These are phyloP conservation scores for Macrolepiota fuliginosa DNA, from an alignment of 768 basidiomycete species.

Conservation along the genomic window DNA sequence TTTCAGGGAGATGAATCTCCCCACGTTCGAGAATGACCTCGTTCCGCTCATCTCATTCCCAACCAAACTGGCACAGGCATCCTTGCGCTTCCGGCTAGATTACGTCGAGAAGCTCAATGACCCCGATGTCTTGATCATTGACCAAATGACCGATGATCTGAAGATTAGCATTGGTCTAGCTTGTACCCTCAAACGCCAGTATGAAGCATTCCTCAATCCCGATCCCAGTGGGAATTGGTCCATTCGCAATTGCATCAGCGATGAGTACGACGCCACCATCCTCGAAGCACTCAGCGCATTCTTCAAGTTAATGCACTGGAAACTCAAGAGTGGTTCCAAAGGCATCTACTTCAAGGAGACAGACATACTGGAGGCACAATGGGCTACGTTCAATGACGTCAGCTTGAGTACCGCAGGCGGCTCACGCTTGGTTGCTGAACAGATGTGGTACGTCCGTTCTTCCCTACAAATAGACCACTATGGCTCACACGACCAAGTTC, in stretches of 20 bases:
- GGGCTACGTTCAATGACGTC: constrained; percentile 92
- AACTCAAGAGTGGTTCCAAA: constrained; percentile 88
- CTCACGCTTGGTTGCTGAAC: constrained; percentile 89
- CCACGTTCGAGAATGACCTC: constrained; percentile 85
- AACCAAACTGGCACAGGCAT: constrained; percentile 89
- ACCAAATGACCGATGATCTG: constrained; percentile 92
- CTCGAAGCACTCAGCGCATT: constrained; percentile 85
- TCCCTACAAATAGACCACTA: neutral
- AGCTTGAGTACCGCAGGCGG: constrained; percentile 86
- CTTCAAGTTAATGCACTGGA: constrained; percentile 94
- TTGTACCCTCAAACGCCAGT: constrained; percentile 93
- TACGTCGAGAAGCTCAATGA: constrained; percentile 87
- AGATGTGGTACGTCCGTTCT: constrained; percentile 71
- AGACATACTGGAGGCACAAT: constrained; percentile 94
- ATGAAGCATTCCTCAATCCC: constrained; percentile 85
- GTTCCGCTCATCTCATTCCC: constrained; percentile 95
- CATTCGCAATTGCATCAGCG: constrained; percentile 82
- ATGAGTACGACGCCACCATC: constrained; percentile 88
- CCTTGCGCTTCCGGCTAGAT: constrained; percentile 84
- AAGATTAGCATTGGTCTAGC: constrained; percentile 89
- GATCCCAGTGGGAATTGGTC: constrained; percentile 89
- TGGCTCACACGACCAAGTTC: constrained; percentile 48
- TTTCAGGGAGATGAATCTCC: constrained; percentile 88
- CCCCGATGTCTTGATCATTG: constrained; percentile 86
- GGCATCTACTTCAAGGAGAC: constrained; percentile 98